Base-by-base conservation (phyloP, 2,329 filamentous ascomycete genomes). In the Fusarium nelsonii region DNA sequence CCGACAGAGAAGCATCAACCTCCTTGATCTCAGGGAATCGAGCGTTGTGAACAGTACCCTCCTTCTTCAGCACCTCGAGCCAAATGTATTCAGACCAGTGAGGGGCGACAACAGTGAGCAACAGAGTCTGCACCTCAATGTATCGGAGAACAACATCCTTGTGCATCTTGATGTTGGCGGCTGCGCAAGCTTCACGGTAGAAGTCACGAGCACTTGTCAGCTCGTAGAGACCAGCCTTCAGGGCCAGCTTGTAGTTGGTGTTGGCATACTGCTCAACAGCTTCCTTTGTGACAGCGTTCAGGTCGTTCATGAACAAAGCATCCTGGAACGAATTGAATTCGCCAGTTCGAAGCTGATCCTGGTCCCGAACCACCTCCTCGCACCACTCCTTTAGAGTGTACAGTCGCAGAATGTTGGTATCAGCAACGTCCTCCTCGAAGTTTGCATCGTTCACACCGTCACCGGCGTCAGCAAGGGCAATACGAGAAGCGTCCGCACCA, bases 21-120 rank as follows among this genome's bases (percentile, higher is more conserved):
- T 87, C 84, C 1, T 91, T 88, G 0, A 93, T 89, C 51, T 86
- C 81, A 39, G 78, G 78, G 74, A 80, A 80, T 8, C 58, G 84
- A 14, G 92, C 93, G 53, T 90, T 88, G 82, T 98, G 94, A 74
- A 99, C 88, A 9, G 91, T 92, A 57, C 85, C 82, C 36, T 87
- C 79, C 83, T 92, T 94, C 78, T 91, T 88, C 64, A 99, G 88
- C 3, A 98, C 89, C 81, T 98, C 95, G 56, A 92, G 88, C 93
- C 94, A 98, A 77, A 99, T 89, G 81, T 97, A 92, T 78, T 99
- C 96, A 46, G 93, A 86, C 91, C 94, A 98, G 81, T 99, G 96
- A 61, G 96, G 95, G 4, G 95, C 91, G 67, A 98, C 90, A 52
- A 94, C 92, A 4, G 91, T 87, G 72, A 98, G 83, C 75, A 97